Percentiles rank a stretch among this genome's conserved stretches.
Evolutionary conservation across 257 asterid genomes (phyloP).

Genomic region (Nicotiana noctiflora): DNA sequence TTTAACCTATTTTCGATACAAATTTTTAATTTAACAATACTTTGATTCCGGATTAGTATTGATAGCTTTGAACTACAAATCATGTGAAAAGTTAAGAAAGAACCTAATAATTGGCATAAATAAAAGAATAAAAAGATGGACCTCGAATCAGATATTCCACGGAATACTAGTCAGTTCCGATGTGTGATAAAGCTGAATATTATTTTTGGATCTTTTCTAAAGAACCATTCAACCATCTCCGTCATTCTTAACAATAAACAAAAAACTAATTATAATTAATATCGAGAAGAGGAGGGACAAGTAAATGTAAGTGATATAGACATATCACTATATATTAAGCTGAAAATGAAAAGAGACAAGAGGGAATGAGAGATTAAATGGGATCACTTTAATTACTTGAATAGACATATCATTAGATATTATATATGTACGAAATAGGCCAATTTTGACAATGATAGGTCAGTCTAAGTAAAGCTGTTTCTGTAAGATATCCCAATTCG

Average conservation of each 20-base stretch:
- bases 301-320: background rate
- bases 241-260: background rate
- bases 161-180: background rate
- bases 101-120: background rate
- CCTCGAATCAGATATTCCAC: slow-evolving; percentile 1
- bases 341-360: background rate
- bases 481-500: background rate
- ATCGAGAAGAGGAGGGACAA: background rate
- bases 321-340: background rate
- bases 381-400: background rate
- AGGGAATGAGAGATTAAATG: background rate
- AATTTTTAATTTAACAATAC: no score
- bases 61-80: background rate
- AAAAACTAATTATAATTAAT: background rate
- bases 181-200: background rate
- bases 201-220: background rate
- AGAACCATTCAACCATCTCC: background rate
- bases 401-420: background rate
- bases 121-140: background rate
- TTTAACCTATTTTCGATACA: no score
- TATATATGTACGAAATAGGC: background rate
- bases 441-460: background rate
- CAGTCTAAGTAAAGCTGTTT: background rate
- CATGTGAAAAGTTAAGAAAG: background rate
- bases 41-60: no score